phyloP scores from a whole-genome alignment of 176 grass and related monocot species.

The Melocanna baccifera region DNA sequence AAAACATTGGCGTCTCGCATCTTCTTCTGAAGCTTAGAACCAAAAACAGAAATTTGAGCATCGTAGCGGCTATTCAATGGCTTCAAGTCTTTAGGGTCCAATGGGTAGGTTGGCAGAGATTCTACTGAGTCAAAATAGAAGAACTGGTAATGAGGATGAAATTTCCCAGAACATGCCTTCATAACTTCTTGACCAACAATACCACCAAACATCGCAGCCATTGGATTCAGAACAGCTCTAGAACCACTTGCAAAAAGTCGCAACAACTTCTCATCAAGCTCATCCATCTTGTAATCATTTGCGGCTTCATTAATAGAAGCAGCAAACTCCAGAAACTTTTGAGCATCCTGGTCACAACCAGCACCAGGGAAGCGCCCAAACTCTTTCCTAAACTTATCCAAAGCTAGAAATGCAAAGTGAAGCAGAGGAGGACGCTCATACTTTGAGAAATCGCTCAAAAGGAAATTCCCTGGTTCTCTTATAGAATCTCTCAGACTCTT shows the following conservation, averaged over 20 bases:
- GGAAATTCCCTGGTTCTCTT: slow-evolving; percentile 69
- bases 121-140: slow-evolving; percentile 81
- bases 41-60: slow-evolving; percentile 87
- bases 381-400: slow-evolving; percentile 70
- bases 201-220: slow-evolving; percentile 84
- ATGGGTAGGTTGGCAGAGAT: slow-evolving; percentile 58
- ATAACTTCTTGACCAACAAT: slow-evolving; percentile 76
- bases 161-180: slow-evolving; percentile 79
- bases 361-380: slow-evolving; percentile 54
- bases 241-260: slow-evolving; percentile 66
- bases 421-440: slow-evolving; percentile 54
- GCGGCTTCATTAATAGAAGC: slow-evolving; percentile 51
- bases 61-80: slow-evolving; percentile 63
- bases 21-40: slow-evolving; percentile 79
- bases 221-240: slow-evolving; percentile 72
- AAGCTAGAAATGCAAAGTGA: slow-evolving; percentile 69
- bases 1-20: slow-evolving; percentile 67
- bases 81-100: slow-evolving; percentile 68
- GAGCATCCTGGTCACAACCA: slow-evolving; percentile 57
- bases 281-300: slow-evolving; percentile 40
- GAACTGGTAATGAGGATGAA: slow-evolving; percentile 74
- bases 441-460: slow-evolving; percentile 63
- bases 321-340: slow-evolving; percentile 48
- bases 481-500: slow-evolving; percentile 64
- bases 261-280: slow-evolving; percentile 60